Evolutionary conservation across 371 early-diverging fungal genomes (phyloP), one percentile per base, ranked within the genome.

Genomic region (Mucor ambiguus): DNA sequence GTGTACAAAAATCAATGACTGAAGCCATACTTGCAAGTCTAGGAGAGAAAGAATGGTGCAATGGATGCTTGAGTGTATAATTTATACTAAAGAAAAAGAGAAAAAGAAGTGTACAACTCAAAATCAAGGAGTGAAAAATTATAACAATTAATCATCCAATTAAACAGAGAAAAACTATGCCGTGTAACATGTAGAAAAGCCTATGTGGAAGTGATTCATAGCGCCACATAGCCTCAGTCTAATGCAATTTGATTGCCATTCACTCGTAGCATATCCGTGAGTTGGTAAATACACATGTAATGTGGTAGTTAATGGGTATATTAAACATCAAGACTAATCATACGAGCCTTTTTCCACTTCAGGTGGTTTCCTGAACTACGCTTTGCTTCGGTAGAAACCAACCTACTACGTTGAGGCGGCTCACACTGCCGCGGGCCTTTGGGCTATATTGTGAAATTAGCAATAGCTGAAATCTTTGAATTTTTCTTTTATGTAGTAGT

Each of bases 1-100:
- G 89, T 55, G 85, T 80, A 44, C 89, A 87, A 52, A 87, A 87
- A 24, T 87, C 86, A 26, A 81, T 55, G 29, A 64, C 63, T n/a
- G 66, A 54, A 29, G 67, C 49, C 64, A 58, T 66, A 22, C 58
- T 28, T 29, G 29, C 37, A 16, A 49, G 52, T 28, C 2, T 41
- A 67, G n/a, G 33, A 41, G 41, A 41, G 33, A 54, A 26, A 43
- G 20, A 61, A 55, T 18, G 28, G 43, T 37, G n/a, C 48, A 61
- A 26, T n/a, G 33, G 26, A 72, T 28, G 14, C 26, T 79, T 77
- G 55, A 88, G 87, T 8, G 75, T 37, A 7, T 49, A 22, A 5
- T 32, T 12, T 52, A n/a, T 20, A 55, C 33, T 24, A 20, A 24
- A 55, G 22, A 61, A 29, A 32, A 48, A 44, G 60, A 33, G 60